Evolutionary conservation across 2,329 filamentous ascomycete species (phyloP).

Genomic region (Penicillium sp.): DNA sequence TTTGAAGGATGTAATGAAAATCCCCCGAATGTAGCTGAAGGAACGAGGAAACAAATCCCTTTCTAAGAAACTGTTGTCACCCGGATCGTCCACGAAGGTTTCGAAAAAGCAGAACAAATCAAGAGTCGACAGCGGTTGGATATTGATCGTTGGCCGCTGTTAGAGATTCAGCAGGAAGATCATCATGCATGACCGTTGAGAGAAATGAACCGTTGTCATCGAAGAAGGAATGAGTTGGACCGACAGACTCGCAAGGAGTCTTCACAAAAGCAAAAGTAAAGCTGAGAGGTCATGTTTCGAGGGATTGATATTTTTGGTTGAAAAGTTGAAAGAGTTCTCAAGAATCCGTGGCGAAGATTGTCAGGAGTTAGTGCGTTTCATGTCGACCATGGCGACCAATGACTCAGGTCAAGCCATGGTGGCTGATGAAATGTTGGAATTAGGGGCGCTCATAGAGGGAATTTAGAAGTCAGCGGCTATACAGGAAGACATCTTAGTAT

Average conservation of each 20-base stretch:
- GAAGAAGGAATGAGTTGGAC: slow-evolving; percentile 10
- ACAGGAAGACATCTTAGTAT: neutral
- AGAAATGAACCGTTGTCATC: neutral
- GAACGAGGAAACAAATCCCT: neutral
- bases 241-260: slow-evolving; percentile 1
- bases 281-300: neutral
- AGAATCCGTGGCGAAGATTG: neutral
- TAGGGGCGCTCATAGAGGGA: neutral
- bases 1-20: neutral
- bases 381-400: neutral
- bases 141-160: neutral
- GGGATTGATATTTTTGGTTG: neutral
- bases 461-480: slow-evolving; percentile 5
- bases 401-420: neutral
- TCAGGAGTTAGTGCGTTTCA: neutral
- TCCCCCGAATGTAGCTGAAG: slow-evolving; percentile 1
- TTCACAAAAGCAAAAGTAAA: slow-evolving; percentile 6
- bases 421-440: neutral
- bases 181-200: neutral
- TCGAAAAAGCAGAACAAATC: neutral
- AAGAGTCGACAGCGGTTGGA: neutral
- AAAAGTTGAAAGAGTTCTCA: slow-evolving; percentile 5
- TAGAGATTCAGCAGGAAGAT: neutral
- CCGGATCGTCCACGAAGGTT: slow-evolving; percentile 8
- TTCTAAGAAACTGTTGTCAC: neutral